These are phyloP conservation scores for Castanea crenata DNA, from an alignment of 306 rosid genomes.

Conservation along the genomic window DNA sequence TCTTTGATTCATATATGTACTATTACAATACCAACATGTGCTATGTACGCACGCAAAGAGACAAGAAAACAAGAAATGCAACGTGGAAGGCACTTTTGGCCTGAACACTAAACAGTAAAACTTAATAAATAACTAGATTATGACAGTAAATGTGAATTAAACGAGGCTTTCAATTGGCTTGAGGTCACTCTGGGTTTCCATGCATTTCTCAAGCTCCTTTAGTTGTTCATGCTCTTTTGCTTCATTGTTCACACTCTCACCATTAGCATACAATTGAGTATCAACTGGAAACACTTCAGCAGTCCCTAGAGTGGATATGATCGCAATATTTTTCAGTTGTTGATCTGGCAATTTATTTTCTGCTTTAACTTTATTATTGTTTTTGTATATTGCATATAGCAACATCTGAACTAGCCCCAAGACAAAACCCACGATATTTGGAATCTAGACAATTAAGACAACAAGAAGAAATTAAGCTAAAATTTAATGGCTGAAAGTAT, in stretches of 20 bases:
- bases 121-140: no score
- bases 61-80: background rate
- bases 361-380: constrained; percentile 7
- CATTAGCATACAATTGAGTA: background rate
- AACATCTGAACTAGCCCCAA: constrained; percentile 75
- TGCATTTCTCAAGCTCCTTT: background rate
- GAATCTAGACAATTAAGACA: constrained; percentile 37
- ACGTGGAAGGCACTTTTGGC: background rate
- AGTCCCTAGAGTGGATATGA: constrained; percentile 17
- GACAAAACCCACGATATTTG: constrained; percentile 64
- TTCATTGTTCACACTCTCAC: background rate
- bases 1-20: background rate
- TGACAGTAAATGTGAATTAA: background rate
- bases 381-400: constrained; percentile 50
- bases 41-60: background rate
- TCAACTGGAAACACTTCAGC: constrained; percentile 33
- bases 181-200: background rate
- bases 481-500: background rate
- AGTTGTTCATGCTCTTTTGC: background rate
- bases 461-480: background rate
- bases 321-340: constrained; percentile 15
- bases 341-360: constrained; percentile 25
- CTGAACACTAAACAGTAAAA: background rate
- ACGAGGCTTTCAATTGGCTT: background rate
- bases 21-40: background rate